Evolutionary conservation across 495 filamentous ascomycete species (phyloP).

Genomic region (Podospora pseudoanserina): DNA sequence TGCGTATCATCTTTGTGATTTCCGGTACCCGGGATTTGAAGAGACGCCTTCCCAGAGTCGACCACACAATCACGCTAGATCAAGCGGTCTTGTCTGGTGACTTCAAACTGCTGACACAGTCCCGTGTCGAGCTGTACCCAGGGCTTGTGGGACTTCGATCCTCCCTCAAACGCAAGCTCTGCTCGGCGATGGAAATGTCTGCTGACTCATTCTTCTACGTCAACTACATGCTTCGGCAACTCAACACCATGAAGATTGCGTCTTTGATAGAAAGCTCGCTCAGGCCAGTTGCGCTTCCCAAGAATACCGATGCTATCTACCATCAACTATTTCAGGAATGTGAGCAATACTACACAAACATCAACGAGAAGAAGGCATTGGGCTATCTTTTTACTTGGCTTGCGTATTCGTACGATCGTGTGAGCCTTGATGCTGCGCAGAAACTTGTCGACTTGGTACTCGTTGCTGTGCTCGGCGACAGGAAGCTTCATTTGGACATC

Average conservation of each 20-base stretch:
- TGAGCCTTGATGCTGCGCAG: constrained; percentile 2
- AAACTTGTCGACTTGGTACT: constrained; percentile 4
- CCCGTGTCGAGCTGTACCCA: background rate
- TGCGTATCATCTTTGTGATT: constrained; percentile 3
- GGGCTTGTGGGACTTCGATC: constrained; percentile 2
- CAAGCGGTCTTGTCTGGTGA: background rate
- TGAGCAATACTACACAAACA: constrained; percentile 6
- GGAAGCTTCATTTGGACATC: background rate
- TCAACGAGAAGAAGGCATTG: background rate
- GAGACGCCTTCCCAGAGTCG: background rate
- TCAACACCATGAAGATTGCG: background rate
- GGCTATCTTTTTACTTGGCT: constrained; percentile 10
- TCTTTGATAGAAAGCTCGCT: constrained; percentile 4
- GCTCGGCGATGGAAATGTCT: background rate
- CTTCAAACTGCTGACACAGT: constrained; percentile 1
- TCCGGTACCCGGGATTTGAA: background rate
- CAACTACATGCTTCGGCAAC: constrained; percentile 5
- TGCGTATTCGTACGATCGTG: background rate
- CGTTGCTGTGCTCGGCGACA: background rate
- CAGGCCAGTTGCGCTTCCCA: background rate
- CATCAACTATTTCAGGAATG: constrained; percentile 6
- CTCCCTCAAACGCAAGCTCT: background rate
- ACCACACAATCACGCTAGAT: background rate
- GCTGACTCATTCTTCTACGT: constrained; percentile 11
- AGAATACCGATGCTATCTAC: constrained; percentile 7